A percentile compares a stretch with the other conserved stretches of the same genome.
These are phyloP conservation scores for Pichia sp. DNA, from an alignment of 1,139 yeast genomes.

Conservation along the genomic window DNA sequence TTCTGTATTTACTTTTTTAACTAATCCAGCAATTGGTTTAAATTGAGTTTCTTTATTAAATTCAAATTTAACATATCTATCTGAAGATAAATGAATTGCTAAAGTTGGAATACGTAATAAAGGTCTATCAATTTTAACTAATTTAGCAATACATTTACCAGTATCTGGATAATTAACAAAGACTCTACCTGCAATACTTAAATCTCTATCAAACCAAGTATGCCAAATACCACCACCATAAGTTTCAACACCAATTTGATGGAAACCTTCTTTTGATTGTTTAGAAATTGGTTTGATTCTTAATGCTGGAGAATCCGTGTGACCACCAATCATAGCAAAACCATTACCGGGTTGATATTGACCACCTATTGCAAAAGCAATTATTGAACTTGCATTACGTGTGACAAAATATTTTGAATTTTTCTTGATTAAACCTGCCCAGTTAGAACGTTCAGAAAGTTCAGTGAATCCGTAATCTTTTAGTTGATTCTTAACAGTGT, in stretches of 20 bases:
- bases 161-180: conserved; percentile 48
- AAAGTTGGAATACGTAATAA: conserved; percentile 80
- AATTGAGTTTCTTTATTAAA: conserved; percentile 85
- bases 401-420: conserved; percentile 74
- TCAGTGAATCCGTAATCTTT: conserved; percentile 61
- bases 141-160: conserved; percentile 53
- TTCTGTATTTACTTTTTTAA: conserved; percentile 3
- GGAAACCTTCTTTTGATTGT: conserved; percentile 65
- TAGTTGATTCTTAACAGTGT: conserved; percentile 51
- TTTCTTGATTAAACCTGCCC: conserved; percentile 54
- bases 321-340: conserved; percentile 86
- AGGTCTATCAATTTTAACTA: conserved; percentile 78
- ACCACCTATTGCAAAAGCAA: conserved; percentile 80
- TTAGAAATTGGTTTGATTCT: conserved; percentile 87
- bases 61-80: conserved; percentile 71
- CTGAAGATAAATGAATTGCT: conserved; percentile 87
- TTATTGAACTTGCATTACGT: conserved; percentile 79
- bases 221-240: conserved; percentile 97
- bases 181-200: conserved; percentile 89
- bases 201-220: conserved; percentile 89
- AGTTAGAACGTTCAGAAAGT: conserved; percentile 64
- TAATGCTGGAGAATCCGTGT: conserved; percentile 91
- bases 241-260: conserved; percentile 87
- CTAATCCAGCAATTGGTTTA: conserved; percentile 79
- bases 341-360: conserved; percentile 77